Conservation (phyloP, 352 stramenopile genomes). For the Globisporangium orthogonon region DNA sequence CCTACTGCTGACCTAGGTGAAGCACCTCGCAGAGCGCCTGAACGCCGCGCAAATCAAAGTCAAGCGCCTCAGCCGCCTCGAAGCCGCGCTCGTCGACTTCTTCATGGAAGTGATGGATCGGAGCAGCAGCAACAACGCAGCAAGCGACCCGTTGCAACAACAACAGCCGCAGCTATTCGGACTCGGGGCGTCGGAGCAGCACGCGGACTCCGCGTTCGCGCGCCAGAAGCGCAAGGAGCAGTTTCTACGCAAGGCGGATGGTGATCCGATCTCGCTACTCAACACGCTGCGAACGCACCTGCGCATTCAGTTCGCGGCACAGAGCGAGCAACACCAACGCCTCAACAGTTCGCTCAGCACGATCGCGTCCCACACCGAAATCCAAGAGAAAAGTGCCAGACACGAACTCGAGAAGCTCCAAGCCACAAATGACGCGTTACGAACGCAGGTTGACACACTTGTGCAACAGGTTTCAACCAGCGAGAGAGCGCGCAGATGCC, state of each 20-base stretch:
- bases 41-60: conserved; percentile 61
- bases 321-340: conserved; percentile 28
- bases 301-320: conserved; percentile 48
- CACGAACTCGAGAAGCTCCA: conserved; percentile 35
- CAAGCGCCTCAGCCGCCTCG: conserved; percentile 52
- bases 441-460: conserved; percentile 25
- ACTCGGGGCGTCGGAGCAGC: neutral
- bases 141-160: neutral
- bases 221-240: conserved; percentile 48
- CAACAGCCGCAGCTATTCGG: conserved; percentile 2
- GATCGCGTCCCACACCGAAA: conserved; percentile 21
- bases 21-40: conserved; percentile 57
- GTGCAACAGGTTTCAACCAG: conserved; percentile 20
- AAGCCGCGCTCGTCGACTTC: conserved; percentile 61
- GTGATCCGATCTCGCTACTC: conserved; percentile 59
- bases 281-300: conserved; percentile 65
- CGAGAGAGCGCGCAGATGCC: conserved; percentile 22
- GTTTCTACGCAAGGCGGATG: conserved; percentile 46
- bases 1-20: conserved; percentile 18
- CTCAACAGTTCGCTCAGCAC: conserved; percentile 18
- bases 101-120: conserved; percentile 68
- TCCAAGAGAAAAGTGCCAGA: conserved; percentile 25
- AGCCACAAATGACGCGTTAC: conserved; percentile 10
- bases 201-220: conserved; percentile 30
- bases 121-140: neutral